phyloP scores from a whole-genome alignment of 257 asterid genomes.

The Mitragyna speciosa region DNA sequence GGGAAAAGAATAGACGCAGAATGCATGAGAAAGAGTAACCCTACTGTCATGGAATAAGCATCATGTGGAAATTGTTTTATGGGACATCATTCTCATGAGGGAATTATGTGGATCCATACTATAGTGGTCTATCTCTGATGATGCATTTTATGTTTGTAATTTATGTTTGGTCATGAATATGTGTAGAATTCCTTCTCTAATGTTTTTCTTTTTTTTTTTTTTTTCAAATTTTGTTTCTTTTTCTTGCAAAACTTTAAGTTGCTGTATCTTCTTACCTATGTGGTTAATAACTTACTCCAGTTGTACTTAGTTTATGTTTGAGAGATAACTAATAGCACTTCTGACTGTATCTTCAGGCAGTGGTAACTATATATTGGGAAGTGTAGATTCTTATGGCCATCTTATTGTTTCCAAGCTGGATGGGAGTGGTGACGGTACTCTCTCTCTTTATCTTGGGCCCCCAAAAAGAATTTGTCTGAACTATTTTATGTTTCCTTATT shows the following conservation, averaged over 20 bases:
- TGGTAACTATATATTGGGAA: constrained; percentile 71
- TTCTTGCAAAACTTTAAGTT: not conserved
- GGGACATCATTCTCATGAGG: not conserved
- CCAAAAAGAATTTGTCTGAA: not conserved
- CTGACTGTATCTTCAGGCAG: constrained; percentile 38
- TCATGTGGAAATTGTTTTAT: not conserved
- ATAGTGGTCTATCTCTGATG: not conserved
- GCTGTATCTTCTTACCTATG: not conserved
- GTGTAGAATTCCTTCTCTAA: not conserved
- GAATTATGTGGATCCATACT: not conserved
- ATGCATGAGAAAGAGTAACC: not conserved
- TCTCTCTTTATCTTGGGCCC: constrained; percentile 3
- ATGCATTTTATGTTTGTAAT: not conserved
- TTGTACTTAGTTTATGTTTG: not conserved
- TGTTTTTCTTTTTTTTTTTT: too few relatives aligned
- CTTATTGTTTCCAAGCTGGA: constrained; percentile 81
- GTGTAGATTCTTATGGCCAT: constrained; percentile 86
- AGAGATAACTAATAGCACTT: not conserved
- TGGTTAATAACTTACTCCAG: not conserved
- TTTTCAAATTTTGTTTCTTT: not conserved
- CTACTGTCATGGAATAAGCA: not conserved
- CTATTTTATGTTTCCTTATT: not conserved
- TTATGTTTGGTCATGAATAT: not conserved
- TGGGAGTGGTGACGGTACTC: constrained; percentile 45
- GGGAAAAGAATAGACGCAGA: not conserved